Evolutionary conservation across 306 rosid species (phyloP).

Genomic region (Herpetospermum pedunculosum): DNA sequence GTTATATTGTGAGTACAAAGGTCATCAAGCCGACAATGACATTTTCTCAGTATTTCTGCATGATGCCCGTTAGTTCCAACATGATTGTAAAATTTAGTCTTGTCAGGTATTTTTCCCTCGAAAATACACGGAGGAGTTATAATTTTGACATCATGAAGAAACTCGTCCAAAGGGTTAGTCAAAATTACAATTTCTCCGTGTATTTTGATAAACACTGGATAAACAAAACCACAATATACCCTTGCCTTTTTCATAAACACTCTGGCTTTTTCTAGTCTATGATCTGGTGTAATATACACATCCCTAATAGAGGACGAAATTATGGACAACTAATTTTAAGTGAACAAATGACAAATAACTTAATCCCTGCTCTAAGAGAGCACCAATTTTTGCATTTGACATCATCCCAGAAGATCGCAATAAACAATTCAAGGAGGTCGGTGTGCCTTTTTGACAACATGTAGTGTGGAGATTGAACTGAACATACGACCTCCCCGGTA

Average conservation of each 20-base stretch:
- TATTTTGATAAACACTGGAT: constrained; percentile 65
- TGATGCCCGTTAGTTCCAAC: no score
- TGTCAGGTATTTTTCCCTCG: no score
- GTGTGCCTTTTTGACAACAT: constrained; percentile 26
- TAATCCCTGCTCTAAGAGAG: constrained; percentile 79
- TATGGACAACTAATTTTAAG: constrained; percentile 2
- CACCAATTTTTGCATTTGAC: constrained; percentile 39
- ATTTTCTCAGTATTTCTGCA: no score
- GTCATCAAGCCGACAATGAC: no score
- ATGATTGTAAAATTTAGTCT: no score
- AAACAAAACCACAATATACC: constrained; percentile 40
- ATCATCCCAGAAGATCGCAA: constrained; percentile 37
- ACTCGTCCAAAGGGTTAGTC: no score
- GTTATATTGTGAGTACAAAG: no score
- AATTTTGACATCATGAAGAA: no score
- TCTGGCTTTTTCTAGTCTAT: constrained; percentile 49
- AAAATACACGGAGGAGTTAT: no score
- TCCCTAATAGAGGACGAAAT: constrained; percentile 58
- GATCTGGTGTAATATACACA: constrained; percentile 41
- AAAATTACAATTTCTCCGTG: no score
- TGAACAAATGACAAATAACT: constrained; percentile 4
- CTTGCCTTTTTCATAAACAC: constrained; percentile 57
- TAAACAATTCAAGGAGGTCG: constrained; percentile 34
- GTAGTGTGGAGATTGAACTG: no score
- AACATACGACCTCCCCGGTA: no score